Evolutionary conservation across 495 filamentous ascomycete genomes (phyloP), one percentile per base, ranked within the genome.

Genomic region (Podospora tetraspora): DNA sequence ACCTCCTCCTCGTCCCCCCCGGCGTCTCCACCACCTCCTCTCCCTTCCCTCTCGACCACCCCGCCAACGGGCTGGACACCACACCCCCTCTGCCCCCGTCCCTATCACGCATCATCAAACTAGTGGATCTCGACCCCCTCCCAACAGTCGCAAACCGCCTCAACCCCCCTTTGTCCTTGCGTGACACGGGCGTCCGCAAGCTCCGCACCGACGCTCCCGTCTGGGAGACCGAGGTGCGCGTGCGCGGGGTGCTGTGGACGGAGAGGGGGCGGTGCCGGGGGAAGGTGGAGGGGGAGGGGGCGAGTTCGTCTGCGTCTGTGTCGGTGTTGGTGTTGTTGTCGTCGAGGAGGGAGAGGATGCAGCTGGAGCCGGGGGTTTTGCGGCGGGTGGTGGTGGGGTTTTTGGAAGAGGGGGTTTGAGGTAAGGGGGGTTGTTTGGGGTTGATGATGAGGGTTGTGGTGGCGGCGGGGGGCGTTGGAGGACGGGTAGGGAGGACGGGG

Each of bases 1-100:
- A 86, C 62, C 77, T 70, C 10, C 80, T 72, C 69, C 78, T 70
- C 57, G 78, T 76, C 0, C 82, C 82, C 5, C 81, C 79, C 2
- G 82, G 81, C 19, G 81, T 81, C 69, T 67, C 75, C 9, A 79
- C 75, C 65, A 79, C 34, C 57, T 64, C 64, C 22, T 27, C 57
- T 21, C 57, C 64, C n/a, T 1, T 4, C n/a, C 52, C 57, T 12
- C 64, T 23, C 7, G n/a, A 19, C 30, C 43, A 52, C 9, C 10
- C 13, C 27, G n/a, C 57, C 30, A 56, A 3, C 13, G 25, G 21
- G 4, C 32, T 24, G 2, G 52, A 13, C 19, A 65, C 16, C 25
- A 34, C 22, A 3, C 22, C 27, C 19, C 65, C 57, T 8, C 23
- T 27, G 30, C 24, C 29, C 25, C 32, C 29, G 13, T 5, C 19